A percentile compares a stretch with the other conserved stretches of the same genome.
Conservation (phyloP, 177 flowering plant species). For the Viscum album region DNA sequence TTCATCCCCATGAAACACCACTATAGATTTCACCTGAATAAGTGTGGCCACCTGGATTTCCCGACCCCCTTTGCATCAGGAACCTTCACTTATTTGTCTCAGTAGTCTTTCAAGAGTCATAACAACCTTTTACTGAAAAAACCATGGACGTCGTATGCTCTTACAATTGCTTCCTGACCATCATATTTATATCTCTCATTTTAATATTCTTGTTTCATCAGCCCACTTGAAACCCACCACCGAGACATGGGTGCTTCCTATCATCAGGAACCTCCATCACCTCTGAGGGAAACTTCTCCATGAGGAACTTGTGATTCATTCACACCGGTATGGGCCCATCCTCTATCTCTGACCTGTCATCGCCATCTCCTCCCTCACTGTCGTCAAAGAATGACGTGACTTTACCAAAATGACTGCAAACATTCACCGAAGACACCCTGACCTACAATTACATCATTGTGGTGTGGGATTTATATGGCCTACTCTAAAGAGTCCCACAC, state of each 20-base stretch:
- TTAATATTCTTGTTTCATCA: neutral
- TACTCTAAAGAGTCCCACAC: slow-evolving; percentile 24
- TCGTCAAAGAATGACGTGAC: slow-evolving; percentile 4
- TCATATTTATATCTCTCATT: neutral
- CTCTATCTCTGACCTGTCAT: neutral
- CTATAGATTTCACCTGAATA: too few species aligned
- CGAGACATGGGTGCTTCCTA: slow-evolving; percentile 17
- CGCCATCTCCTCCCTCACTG: slow-evolving; percentile 3
- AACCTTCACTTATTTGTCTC: too few species aligned
- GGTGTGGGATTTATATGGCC: slow-evolving; percentile 20
- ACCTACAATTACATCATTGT: slow-evolving; percentile 15
- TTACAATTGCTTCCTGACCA: neutral
- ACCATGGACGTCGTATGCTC: neutral
- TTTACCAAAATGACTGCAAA: slow-evolving; percentile 6
- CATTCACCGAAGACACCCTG: neutral
- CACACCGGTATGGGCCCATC: slow-evolving; percentile 6
- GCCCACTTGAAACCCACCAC: slow-evolving; percentile 8
- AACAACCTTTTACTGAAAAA: too few species aligned
- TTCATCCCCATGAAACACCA: too few species aligned
- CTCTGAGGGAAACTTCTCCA: slow-evolving; percentile 12
- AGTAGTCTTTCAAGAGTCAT: too few species aligned
- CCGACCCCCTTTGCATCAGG: too few species aligned
- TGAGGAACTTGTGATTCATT: slow-evolving; percentile 2
- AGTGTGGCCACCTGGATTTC: too few species aligned
- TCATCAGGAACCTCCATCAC: slow-evolving; percentile 22